These are phyloP conservation scores for Microcera coccophila DNA, from an alignment of 2,329 filamentous ascomycete species.

Conservation along the genomic window DNA sequence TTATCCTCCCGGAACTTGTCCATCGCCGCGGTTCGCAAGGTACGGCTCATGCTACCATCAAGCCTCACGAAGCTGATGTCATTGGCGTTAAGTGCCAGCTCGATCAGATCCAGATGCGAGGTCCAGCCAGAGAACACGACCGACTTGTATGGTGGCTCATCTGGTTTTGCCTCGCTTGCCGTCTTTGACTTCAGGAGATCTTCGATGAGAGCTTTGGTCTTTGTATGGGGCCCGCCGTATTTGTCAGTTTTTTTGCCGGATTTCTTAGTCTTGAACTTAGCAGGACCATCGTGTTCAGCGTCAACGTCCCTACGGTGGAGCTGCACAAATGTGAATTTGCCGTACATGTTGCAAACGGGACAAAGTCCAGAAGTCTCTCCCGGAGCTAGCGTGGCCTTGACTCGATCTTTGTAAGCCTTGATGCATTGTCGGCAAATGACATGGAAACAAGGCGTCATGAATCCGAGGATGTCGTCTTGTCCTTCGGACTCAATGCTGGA, in stretches of 20 bases:
- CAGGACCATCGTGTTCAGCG: conserved; percentile 52
- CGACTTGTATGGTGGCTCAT: conserved; percentile 78
- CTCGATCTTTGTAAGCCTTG: conserved; percentile 52
- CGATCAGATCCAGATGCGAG: conserved; percentile 86
- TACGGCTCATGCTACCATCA: conserved; percentile 82
- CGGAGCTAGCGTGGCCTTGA: conserved; percentile 37
- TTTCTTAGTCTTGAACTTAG: conserved; percentile 31
- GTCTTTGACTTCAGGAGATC: conserved; percentile 63
- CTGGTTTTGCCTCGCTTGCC: conserved; percentile 57
- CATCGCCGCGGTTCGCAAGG: conserved; percentile 70
- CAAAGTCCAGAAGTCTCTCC: conserved; percentile 53
- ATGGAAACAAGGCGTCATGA: conserved; percentile 85
- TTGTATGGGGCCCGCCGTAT: conserved; percentile 86
- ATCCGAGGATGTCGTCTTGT: conserved; percentile 64
- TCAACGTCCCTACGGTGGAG: conserved; percentile 62
- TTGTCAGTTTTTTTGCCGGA: conserved; percentile 57
- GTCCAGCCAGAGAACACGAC: conserved; percentile 98
- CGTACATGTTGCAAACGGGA: conserved; percentile 61
- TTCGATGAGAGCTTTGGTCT: conserved; percentile 78
- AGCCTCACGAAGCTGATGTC: conserved; percentile 73
- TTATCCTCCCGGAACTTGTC: conserved; percentile 71
- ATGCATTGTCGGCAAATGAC: conserved; percentile 76
- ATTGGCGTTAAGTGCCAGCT: conserved; percentile 67
- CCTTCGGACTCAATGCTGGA: conserved; percentile 57
- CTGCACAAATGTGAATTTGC: conserved; percentile 62